A percentile compares a stretch with the other conserved stretches of the same genome.
These are phyloP conservation scores for Lavandula angustifolia DNA, from an alignment of 257 asterid species.

Conservation along the genomic window DNA sequence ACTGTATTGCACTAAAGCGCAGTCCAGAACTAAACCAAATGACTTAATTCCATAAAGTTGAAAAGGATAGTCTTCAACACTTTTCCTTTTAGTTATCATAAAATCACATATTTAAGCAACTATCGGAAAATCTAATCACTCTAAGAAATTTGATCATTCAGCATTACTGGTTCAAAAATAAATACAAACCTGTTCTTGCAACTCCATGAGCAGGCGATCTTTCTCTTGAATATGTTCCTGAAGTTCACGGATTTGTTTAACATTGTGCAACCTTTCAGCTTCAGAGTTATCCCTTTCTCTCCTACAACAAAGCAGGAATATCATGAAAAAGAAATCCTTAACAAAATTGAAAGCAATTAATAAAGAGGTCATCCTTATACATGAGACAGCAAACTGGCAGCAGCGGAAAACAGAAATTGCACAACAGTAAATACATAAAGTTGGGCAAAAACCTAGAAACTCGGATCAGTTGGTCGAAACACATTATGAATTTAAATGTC, in stretches of 20 bases:
- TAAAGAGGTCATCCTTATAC: background rate
- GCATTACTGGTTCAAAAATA: background rate
- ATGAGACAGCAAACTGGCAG: background rate
- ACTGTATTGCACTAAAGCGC: too few relatives aligned
- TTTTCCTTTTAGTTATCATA: too few relatives aligned
- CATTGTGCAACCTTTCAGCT: conserved; percentile 81
- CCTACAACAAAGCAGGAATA: conserved; percentile 44
- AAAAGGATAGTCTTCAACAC: too few relatives aligned
- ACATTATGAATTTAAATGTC: background rate
- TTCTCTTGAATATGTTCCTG: conserved; percentile 93
- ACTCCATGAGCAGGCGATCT: conserved; percentile 67
- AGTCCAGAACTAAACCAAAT: too few relatives aligned
- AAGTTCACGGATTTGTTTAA: conserved; percentile 81
- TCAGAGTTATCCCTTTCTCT: conserved; percentile 82
- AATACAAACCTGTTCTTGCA: conserved; percentile 75
- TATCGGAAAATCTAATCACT: background rate
- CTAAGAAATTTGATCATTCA: background rate
- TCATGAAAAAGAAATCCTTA: background rate
- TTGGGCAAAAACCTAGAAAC: too few relatives aligned
- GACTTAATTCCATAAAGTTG: too few relatives aligned
- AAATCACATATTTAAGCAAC: background rate
- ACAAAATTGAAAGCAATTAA: background rate
- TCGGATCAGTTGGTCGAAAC: background rate
- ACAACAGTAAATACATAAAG: too few relatives aligned
- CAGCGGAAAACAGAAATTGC: too few relatives aligned